Evolutionary conservation across 2,329 filamentous ascomycete genomes (phyloP), one percentile per base, ranked within the genome.

Genomic region (Rosellinia necatrix): DNA sequence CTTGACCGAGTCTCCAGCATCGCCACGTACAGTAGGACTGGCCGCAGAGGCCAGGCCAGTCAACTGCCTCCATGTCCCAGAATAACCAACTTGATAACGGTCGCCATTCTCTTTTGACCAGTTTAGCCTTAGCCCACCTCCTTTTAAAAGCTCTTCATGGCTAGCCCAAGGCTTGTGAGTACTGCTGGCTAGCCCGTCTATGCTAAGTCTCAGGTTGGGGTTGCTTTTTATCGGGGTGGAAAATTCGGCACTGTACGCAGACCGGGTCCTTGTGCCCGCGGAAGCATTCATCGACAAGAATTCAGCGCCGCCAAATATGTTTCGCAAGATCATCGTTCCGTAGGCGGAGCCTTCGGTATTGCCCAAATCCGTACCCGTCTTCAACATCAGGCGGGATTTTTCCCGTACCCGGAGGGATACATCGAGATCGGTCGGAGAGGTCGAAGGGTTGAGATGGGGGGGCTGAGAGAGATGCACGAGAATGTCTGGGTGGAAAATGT

Each of bases 291-390:
- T 78, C 49, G 90, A 91, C 60, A 99, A 76, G 53, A 89, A 89
- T 77, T 99, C 94, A 21, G 92, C 94, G 34, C 94, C 94, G 48
- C 94, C 94, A 71, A 99, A 91, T 57, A 99, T 82, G 74, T 99
- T 99, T 64, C 94, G 87, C 79, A 92, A 87, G 48, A 93, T 81
- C 40, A 92, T 81, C 64, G 94, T 93, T 63, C 90, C 88, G 70
- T 96, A 97, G 3, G 92, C 93, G 6, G 92, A 96, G 30, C 93
- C 94, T 74, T 99, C 94, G 19, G 91, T 87, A 69, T 96, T 96
- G 60, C 94, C 94, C 41, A 96, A 82, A 70, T 97, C 93, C 7
- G 94, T 97, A 57, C 94, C 94, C 0, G 92, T 96, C 77, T 96
- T 96, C 68, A 97, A 83, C 56, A 92, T 86, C 68, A 97, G 85